These are phyloP conservation scores for Neurospora crassa DNA, from an alignment of 2,329 filamentous ascomycete genomes.

Conservation along the genomic window DNA sequence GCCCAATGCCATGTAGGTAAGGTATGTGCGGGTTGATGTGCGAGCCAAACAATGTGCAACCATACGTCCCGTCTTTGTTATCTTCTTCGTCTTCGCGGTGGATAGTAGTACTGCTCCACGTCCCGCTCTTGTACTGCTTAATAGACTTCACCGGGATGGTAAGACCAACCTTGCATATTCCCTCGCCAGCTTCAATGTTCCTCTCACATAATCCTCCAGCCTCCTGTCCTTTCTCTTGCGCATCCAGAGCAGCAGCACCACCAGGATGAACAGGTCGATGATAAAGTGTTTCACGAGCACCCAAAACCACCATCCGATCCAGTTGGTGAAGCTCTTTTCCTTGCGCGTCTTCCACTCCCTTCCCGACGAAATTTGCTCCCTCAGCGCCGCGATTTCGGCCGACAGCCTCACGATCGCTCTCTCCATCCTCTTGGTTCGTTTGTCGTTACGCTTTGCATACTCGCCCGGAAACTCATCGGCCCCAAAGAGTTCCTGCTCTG, in stretches of 20 bases:
- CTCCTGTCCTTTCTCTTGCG: slow-evolving; percentile 59
- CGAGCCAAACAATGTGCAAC: not conserved
- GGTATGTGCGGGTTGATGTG: not conserved
- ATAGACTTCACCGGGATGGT: slow-evolving; percentile 41
- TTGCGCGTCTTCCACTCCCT: slow-evolving; percentile 60
- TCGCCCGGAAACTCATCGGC: slow-evolving; percentile 29
- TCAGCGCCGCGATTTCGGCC: slow-evolving; percentile 80
- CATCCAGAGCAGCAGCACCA: slow-evolving; percentile 62
- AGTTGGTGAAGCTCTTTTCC: slow-evolving; percentile 55
- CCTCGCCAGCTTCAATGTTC: slow-evolving; percentile 45
- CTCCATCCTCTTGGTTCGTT: slow-evolving; percentile 78
- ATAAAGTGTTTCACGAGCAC: slow-evolving; percentile 61
- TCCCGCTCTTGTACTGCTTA: not conserved
- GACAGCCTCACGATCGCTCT: slow-evolving; percentile 80
- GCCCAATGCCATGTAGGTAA: not conserved
- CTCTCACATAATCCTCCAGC: slow-evolving; percentile 64
- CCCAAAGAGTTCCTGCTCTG: slow-evolving; percentile 25
- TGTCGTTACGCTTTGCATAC: slow-evolving; percentile 35
- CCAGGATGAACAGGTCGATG: slow-evolving; percentile 58
- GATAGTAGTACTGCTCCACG: not conserved
- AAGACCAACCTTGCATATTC: slow-evolving; percentile 52
- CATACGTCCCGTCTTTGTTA: not conserved
- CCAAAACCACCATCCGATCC: slow-evolving; percentile 65
- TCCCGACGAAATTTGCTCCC: slow-evolving; percentile 79
- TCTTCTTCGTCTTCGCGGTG: not conserved